These are phyloP conservation scores for Phytophthora fragariae DNA, from an alignment of 352 stramenopile genomes.

Conservation along the genomic window DNA sequence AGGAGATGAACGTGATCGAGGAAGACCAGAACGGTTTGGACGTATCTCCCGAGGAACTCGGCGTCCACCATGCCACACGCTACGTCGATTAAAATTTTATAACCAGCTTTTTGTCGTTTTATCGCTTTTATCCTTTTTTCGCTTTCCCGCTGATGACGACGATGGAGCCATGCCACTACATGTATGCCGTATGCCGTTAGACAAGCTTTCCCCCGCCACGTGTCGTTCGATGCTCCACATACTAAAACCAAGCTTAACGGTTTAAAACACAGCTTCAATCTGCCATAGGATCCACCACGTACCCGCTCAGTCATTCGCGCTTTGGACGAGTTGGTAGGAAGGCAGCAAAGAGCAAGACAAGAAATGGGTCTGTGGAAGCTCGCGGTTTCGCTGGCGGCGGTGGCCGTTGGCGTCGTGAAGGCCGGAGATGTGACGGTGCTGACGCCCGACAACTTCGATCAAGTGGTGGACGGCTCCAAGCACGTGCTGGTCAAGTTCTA, in stretches of 20 bases:
- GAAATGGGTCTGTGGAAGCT: constrained; percentile 72
- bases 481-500: constrained; percentile 94
- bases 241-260: constrained; percentile 46
- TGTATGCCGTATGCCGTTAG: constrained; percentile 23
- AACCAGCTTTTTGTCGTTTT: constrained; percentile 24
- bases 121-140: not conserved
- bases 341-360: constrained; percentile 8
- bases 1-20: constrained; percentile 51
- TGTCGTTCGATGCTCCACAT: constrained; percentile 36
- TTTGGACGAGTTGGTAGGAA: constrained; percentile 26
- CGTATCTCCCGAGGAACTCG: constrained; percentile 82
- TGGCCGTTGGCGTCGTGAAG: constrained; percentile 59
- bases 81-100: constrained; percentile 76
- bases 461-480: constrained; percentile 84
- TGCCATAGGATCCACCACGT: constrained; percentile 15
- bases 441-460: constrained; percentile 85
- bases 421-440: constrained; percentile 83
- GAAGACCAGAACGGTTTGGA: constrained; percentile 42
- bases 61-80: constrained; percentile 82
- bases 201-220: constrained; percentile 27
- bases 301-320: constrained; percentile 24
- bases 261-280: constrained; percentile 47
- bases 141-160: not conserved
- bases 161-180: constrained; percentile 25
- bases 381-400: constrained; percentile 47